phyloP scores from a whole-genome alignment of 139 green algal species.

The Pseudopediastrum boryanum region DNA sequence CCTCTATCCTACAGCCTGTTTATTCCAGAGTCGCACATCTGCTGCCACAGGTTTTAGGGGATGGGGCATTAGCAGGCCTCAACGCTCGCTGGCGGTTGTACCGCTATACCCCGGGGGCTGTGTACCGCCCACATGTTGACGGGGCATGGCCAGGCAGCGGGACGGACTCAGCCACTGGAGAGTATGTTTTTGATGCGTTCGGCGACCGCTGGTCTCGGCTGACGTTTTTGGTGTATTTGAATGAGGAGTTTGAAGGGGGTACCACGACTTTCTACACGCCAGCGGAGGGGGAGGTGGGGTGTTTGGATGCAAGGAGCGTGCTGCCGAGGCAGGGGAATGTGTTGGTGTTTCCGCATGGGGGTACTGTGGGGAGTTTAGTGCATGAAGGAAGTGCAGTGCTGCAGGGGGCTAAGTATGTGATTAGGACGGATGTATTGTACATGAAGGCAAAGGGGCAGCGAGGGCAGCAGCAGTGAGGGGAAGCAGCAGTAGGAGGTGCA shows the following conservation, averaged over 20 bases:
- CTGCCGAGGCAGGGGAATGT: constrained; percentile 47
- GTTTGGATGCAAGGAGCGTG: constrained; percentile 54
- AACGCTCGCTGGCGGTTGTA: constrained; percentile 59
- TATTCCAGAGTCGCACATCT: constrained; percentile 37
- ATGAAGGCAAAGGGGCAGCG: constrained; percentile 8
- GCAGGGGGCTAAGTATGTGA: constrained; percentile 38
- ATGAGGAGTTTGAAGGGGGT: constrained; percentile 52
- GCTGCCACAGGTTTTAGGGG: constrained; percentile 48
- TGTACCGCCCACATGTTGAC: constrained; percentile 67
- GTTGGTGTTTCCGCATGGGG: constrained; percentile 65
- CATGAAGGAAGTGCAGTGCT: constrained; percentile 40
- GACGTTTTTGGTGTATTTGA: constrained; percentile 40
- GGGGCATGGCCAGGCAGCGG: constrained; percentile 43
- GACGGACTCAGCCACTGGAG: neutral
- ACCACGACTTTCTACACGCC: constrained; percentile 62
- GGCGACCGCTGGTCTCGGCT: constrained; percentile 33
- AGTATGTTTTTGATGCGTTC: constrained; percentile 59
- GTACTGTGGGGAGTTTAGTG: constrained; percentile 48
- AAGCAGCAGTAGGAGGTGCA: constrained; percentile 2
- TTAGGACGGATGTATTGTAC: constrained; percentile 48
- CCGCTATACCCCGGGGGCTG: constrained; percentile 44
- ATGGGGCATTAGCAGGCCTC: constrained; percentile 48
- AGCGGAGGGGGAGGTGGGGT: constrained; percentile 13
- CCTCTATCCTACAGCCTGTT: constrained; percentile 38
- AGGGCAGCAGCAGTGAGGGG: neutral